Evolutionary conservation across 352 stramenopile genomes (phyloP).

Genomic region (Pythium oligandrum): DNA sequence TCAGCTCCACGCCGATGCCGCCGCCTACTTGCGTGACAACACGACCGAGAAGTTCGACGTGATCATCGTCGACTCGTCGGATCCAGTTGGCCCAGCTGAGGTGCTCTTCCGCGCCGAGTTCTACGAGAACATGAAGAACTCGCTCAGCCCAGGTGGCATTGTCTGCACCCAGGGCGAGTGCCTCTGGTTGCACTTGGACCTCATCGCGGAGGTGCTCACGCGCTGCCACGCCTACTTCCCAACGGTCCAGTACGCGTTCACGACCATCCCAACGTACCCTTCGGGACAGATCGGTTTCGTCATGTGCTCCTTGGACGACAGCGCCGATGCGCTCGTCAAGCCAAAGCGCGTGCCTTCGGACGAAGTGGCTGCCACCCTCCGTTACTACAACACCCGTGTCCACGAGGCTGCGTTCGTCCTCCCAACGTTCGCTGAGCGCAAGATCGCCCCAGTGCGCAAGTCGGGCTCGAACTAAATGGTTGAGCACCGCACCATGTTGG

Average conservation of each 20-base stretch:
- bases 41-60: constrained; percentile 91
- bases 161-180: constrained; percentile 96
- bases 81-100: constrained; percentile 93
- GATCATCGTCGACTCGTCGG: constrained; percentile 96
- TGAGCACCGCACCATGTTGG: too few relatives aligned
- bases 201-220: constrained; percentile 94
- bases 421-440: constrained; percentile 90
- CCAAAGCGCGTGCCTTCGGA: constrained; percentile 59
- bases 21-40: constrained; percentile 84
- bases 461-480: constrained; percentile 23
- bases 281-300: constrained; percentile 99
- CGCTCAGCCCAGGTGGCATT: constrained; percentile 80
- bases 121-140: constrained; percentile 92
- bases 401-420: constrained; percentile 97
- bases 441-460: constrained; percentile 78
- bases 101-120: constrained; percentile 94
- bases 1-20: constrained; percentile 85
- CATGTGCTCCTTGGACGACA: constrained; percentile 82
- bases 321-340: constrained; percentile 43
- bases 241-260: constrained; percentile 98
- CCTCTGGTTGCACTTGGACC: constrained; percentile 96
- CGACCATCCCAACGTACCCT: constrained; percentile 98
- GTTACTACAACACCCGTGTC: constrained; percentile 94
- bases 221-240: constrained; percentile 90
- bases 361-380: constrained; percentile 69